Conservation (phyloP, 495 filamentous ascomycete genomes). For the Alectoria sarmentosa region DNA sequence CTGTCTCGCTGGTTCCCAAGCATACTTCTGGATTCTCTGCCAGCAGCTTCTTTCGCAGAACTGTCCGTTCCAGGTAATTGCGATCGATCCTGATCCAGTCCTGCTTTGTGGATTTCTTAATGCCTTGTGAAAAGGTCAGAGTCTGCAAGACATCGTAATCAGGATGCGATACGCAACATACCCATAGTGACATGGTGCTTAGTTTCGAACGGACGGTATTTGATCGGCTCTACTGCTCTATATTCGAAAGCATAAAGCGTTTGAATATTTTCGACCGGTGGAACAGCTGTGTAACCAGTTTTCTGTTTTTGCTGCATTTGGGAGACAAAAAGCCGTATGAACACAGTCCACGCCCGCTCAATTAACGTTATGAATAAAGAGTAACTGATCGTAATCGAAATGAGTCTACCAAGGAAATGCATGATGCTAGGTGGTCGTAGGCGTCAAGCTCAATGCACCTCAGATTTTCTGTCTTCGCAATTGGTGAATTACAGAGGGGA, state of each 20-base stretch:
- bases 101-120: constrained; percentile 17
- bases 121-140: constrained; percentile 12
- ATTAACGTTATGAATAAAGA: constrained; percentile 3
- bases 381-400: constrained; percentile 15
- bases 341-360: constrained; percentile 2
- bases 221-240: constrained; percentile 9
- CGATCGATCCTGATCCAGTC: constrained; percentile 23
- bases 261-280: constrained; percentile 3
- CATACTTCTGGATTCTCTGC: constrained; percentile 3
- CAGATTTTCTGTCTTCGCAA: background rate
- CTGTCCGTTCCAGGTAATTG: constrained; percentile 14
- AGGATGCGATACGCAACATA: background rate
- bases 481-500: background rate
- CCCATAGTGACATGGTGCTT: constrained; percentile 20
- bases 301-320: background rate
- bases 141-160: background rate
- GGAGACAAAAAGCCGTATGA: constrained; percentile 1
- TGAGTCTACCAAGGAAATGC: constrained; percentile 14
- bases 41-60: constrained; percentile 15
- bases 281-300: background rate
- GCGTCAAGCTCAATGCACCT: background rate
- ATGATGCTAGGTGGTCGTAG: background rate
- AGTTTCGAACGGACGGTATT: constrained; percentile 17
- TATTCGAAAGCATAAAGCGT: constrained; percentile 13
- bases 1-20: constrained; percentile 5